Evolutionary conservation across 768 basidiomycete genomes (phyloP), one percentile per base, ranked within the genome.

Genomic region (Tylopilus balloui): DNA sequence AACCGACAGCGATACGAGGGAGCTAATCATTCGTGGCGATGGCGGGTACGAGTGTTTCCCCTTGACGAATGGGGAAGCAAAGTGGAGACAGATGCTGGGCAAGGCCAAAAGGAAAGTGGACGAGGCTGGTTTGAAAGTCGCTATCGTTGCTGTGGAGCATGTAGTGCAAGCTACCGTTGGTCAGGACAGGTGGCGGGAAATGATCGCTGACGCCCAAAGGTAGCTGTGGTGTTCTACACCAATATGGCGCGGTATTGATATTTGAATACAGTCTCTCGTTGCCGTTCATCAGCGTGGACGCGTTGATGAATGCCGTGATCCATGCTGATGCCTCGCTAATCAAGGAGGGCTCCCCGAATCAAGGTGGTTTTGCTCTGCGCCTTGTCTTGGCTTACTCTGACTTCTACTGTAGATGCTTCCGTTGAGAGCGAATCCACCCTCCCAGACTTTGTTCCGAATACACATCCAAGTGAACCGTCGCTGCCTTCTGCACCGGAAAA

Each of bases 41-140:
- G 87, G 79, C 0, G 71, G 76, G n/a, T 75, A 81, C 41, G 86
- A 88, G 56, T 74, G 69, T 29, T 83, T 87, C 50, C 75, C 81
- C 40, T 70, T 83, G 7, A 69, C 70, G 31, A 63, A 61, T 1
- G 83, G 81, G 1, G 61, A 70, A 19, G 63, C 62, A 3, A 80
- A 77, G 53, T 79, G 79, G 63, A 78, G 74, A 47, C 72, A 72
- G 59, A 67, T 78, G 6, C 57, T 89, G 10, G 69, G 70, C 6
- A 76, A 81, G 46, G 77, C 76, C 3, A 73, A 72, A 48, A 73
- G 76, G 3, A 83, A 82, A 59, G 63, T 62, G 10, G 62, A 68
- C 6, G 64, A 68, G 44, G 67, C 69, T 44, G 73, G 73, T 2
- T 72, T 76, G 56, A 71, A 64, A 13, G 65, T 83, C 19, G 71